These are phyloP conservation scores for Apiospora kogelbergensis DNA, from an alignment of 2,329 filamentous ascomycete species.

Conservation along the genomic window DNA sequence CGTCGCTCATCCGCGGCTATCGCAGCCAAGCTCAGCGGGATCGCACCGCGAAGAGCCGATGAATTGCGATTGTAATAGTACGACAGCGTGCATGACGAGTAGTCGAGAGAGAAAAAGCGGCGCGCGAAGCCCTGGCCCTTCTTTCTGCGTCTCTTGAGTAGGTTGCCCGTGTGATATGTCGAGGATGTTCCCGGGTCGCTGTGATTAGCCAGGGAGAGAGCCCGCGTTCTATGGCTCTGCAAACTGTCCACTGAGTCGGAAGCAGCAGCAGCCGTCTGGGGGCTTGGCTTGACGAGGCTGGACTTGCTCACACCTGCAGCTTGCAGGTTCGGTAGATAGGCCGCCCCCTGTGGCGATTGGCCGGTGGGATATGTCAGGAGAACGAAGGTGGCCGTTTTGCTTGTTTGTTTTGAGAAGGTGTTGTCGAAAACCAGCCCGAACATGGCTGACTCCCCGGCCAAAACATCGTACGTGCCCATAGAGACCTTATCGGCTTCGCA, in stretches of 20 bases:
- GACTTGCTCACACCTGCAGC: conserved; percentile 49
- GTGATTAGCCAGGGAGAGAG: conserved; percentile 51
- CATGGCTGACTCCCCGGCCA: conserved; percentile 76
- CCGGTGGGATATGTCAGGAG: conserved; percentile 90
- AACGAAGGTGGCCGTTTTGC: conserved; percentile 93
- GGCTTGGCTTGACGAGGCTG: conserved; percentile 52
- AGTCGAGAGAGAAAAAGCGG: conserved; percentile 95
- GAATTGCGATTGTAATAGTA: conserved; percentile 97
- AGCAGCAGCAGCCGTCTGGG: conserved; percentile 42
- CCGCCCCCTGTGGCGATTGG: conserved; percentile 71
- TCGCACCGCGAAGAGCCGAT: conserved; percentile 85
- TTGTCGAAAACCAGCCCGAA: conserved; percentile 98
- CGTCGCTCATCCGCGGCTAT: conserved; percentile 86
- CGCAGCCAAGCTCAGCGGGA: conserved; percentile 87
- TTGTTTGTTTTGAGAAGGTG: conserved; percentile 93
- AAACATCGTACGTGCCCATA: conserved; percentile 84
- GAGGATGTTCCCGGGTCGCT: conserved; percentile 46
- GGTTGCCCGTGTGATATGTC: conserved; percentile 76
- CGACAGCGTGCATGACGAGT: conserved; percentile 87
- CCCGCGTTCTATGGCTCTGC: conserved; percentile 49
- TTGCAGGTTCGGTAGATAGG: conserved; percentile 61
- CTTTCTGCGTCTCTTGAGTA: conserved; percentile 90
- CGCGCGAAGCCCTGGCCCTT: conserved; percentile 90
- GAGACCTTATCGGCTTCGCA: conserved; percentile 96
- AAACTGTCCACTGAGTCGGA: conserved; percentile 62